A percentile compares a stretch with the other conserved stretches of the same genome.
These are phyloP conservation scores for Entonaema liquescens DNA, from an alignment of 495 filamentous ascomycete genomes.

Conservation along the genomic window DNA sequence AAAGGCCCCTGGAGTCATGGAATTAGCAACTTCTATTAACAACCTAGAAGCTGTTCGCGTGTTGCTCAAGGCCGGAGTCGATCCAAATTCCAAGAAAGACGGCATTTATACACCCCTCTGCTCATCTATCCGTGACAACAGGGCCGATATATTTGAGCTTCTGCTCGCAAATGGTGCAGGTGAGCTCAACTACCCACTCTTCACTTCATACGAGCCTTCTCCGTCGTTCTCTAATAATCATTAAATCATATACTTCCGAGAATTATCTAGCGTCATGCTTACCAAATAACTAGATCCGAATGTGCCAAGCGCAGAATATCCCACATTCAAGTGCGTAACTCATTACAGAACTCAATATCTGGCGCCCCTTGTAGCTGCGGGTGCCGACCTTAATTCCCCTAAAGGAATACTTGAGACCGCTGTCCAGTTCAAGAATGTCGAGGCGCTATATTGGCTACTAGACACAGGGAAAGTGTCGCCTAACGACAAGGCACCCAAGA, in stretches of 20 bases:
- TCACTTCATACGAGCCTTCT: neutral
- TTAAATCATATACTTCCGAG: neutral
- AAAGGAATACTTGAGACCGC: conserved; percentile 66
- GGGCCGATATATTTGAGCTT: conserved; percentile 58
- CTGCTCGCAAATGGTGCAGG: conserved; percentile 58
- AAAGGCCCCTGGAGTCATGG: conserved; percentile 58
- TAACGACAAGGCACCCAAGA: conserved; percentile 58
- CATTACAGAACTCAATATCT: conserved; percentile 61
- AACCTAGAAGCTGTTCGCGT: conserved; percentile 59
- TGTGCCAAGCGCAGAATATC: conserved; percentile 61
- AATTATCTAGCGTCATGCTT: neutral
- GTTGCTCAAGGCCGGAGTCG: conserved; percentile 59
- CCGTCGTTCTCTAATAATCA: neutral
- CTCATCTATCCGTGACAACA: conserved; percentile 64
- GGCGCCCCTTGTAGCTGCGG: conserved; percentile 57
- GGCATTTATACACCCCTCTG: conserved; percentile 65
- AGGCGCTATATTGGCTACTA: conserved; percentile 58
- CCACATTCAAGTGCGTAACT: conserved; percentile 65
- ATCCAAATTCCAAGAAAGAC: conserved; percentile 64
- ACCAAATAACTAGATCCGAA: conserved; percentile 54
- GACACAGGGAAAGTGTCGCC: conserved; percentile 55
- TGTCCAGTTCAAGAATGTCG: conserved; percentile 59
- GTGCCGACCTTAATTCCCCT: conserved; percentile 59
- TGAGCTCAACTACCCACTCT: conserved; percentile 6
- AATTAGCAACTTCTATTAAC: conserved; percentile 58